Conservation (phyloP, 352 stramenopile genomes). For the Pythium scleroteichum region DNA sequence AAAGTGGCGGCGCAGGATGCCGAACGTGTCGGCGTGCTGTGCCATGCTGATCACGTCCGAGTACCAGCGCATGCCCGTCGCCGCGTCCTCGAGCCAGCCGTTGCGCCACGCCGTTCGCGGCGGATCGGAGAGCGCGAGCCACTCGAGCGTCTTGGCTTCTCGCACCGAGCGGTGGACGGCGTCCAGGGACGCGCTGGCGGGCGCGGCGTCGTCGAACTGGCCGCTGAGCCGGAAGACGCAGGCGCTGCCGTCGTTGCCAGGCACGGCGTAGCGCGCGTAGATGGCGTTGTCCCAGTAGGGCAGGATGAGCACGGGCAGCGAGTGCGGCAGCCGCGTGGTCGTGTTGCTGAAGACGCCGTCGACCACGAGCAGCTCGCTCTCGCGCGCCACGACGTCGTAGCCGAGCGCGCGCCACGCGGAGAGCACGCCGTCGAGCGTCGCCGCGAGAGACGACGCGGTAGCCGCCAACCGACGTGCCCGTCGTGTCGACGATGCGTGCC, state of each 20-base stretch:
- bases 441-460: constrained; percentile 15
- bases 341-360: constrained; percentile 24
- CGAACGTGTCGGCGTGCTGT: constrained; percentile 18
- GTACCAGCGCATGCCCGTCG: constrained; percentile 21
- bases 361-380: constrained; percentile 31
- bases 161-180: constrained; percentile 28
- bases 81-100: constrained; percentile 40
- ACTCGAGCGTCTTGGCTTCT: constrained; percentile 41
- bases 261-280: constrained; percentile 32
- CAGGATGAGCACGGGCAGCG: constrained; percentile 40
- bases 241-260: constrained; percentile 35
- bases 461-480: background rate
- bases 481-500: background rate
- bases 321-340: constrained; percentile 26
- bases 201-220: constrained; percentile 27
- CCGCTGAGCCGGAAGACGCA: constrained; percentile 43
- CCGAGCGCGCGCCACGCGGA: constrained; percentile 10
- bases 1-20: constrained; percentile 35
- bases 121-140: constrained; percentile 20
- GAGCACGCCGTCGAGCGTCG: constrained; percentile 2
- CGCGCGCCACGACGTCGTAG: constrained; percentile 13
- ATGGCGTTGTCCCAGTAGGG: constrained; percentile 45
- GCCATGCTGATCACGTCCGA: constrained; percentile 43
- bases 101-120: constrained; percentile 35
- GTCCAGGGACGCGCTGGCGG: constrained; percentile 20